Evolutionary conservation across 1,284 basidiomycete species (phyloP).

Genomic region (Macrocystidia cucumis): DNA sequence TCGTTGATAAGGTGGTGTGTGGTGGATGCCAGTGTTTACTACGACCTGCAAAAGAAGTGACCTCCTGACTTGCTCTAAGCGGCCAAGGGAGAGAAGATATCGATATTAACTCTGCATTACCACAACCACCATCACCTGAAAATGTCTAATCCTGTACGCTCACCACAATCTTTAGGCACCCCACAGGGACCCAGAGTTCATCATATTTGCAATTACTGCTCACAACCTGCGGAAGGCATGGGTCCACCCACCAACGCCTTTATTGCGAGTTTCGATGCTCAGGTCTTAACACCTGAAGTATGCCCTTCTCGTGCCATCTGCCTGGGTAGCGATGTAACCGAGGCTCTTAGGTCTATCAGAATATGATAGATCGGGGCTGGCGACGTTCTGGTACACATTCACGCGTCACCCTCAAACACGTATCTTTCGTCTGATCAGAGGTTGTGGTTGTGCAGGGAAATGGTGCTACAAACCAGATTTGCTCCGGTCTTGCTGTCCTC

Average conservation of each 20-base stretch:
- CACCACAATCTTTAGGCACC: slow-evolving; percentile 26
- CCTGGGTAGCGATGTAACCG: too few relatives aligned
- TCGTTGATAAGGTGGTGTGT: too few relatives aligned
- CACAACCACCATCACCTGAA: too few relatives aligned
- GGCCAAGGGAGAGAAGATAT: too few relatives aligned
- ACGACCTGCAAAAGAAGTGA: too few relatives aligned
- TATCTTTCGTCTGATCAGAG: slow-evolving; percentile 1
- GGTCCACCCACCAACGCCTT: slow-evolving; percentile 20
- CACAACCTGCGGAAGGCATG: slow-evolving; percentile 28
- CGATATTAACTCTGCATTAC: too few relatives aligned
- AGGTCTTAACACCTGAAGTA: slow-evolving; percentile 45
- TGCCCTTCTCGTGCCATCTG: slow-evolving; percentile 10
- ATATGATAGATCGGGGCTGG: slow-evolving; percentile 88
- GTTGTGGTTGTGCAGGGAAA: slow-evolving; percentile 24
- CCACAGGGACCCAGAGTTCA: slow-evolving; percentile 20
- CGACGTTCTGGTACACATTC: slow-evolving; percentile 58
- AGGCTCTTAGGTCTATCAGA: slow-evolving; percentile 75
- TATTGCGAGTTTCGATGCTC: slow-evolving; percentile 25
- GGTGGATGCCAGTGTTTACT: too few relatives aligned
- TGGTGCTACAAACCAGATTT: slow-evolving; percentile 85
- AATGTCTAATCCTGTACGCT: too few relatives aligned
- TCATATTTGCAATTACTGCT: slow-evolving; percentile 39
- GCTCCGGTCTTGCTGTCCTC: slow-evolving; percentile 80
- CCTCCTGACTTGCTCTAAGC: too few relatives aligned
- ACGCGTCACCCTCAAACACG: background rate